Base-by-base conservation (phyloP, 805 yeast genomes). In the Teunomyces lycoperdinae region DNA sequence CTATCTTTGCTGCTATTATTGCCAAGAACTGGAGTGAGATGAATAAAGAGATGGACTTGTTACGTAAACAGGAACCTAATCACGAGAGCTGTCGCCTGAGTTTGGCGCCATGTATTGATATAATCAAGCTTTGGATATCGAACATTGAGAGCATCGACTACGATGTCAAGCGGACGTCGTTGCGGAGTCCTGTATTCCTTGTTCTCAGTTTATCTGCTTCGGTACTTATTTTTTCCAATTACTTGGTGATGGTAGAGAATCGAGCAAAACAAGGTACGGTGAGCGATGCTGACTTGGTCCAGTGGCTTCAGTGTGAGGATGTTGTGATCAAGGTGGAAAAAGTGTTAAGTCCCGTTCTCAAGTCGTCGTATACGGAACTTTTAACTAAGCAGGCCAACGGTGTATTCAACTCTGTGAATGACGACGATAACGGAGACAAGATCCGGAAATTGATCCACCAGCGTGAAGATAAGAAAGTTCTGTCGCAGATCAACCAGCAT, bases 141-240 rank as follows among this genome's bases (percentile, higher is more conserved):
- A 81, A 84, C 43, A 82, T 84, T n/a, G 77, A 85, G 2, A 79
- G 82, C 43, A 78, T 77, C 27, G 42, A 43, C 34, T 43, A 46
- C 17, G 85, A 84, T 60, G 83, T 86, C 0, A 84, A 80, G 52
- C 79, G 80, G 59, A 81, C 87, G 0, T 80, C 88, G 1, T 75
- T 85, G 29, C 71, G 89, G 53, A 85, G 92, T 0, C 94, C 94
- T 1, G 85, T 85, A 26, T 85, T 84, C 62, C 84, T 87, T 57
- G 76, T 85, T 28, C 82, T 89, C 0, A 83, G 89, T 60, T 76
- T 85, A 26, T 84, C 84, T 58, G 78, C 85, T 0, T 71, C 89
- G 1, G 68, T 83, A 9, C 66, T 85, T 46, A 67, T 86, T 31
- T 74, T 85, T 45, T 79, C 89, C 2, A 88, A 84, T 56, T 84